Evolutionary conservation across 1,284 basidiomycete genomes (phyloP), one percentile per base, ranked within the genome.

Genomic region (Pyrrhoderma lamaoense): DNA sequence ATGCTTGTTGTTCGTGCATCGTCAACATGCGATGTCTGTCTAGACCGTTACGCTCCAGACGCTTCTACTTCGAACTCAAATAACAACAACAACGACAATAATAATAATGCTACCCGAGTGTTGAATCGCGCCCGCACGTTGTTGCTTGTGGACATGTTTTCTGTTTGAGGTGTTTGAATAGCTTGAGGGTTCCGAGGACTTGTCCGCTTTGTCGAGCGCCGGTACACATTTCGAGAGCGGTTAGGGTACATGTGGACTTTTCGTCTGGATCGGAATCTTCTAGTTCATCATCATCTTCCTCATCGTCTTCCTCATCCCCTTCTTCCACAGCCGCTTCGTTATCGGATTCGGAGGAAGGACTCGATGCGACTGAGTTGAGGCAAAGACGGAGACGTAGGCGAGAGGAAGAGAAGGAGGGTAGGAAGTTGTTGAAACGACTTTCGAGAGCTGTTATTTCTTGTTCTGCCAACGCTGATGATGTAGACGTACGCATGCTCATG

Each of bases 11-110:
- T 75, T 55, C 69, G 70, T 49, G 60, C 64, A 50, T 66, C 66
- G 58, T 75, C 73, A 38, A 67, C 66, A 5, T 75, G 73, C 66
- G 73, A 75, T 57, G 67, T 75, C 59, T 75, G 73, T 57, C 65
- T 73, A 51, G 73, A 75, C 46, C 60, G 60, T 47, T 75, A 75
- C 57, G 62, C 62, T 38, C 58, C 46, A 19, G 65, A 65, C 38
- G 60, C 52, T 23, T 39, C 51, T 25, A 66, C 68, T 47, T 56
- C 63, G 1, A 43, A 54, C n/a, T 7, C 16, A 40, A 18, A 40
- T 37, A n/a, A 54, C 39, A 40, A 5, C 27, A 11, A 11, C 7
- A 31, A 11, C 27, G 27, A 31, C 27, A 5, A 5, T 5, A 31
- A 31, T 31, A 31, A 31, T n/a, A n/a, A n/a, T n/a, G n/a, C n/a